Percentiles rank a stretch among this genome's conserved stretches.
phyloP scores from a whole-genome alignment of 176 grass and related monocot species.

The Oryza officinalis region DNA sequence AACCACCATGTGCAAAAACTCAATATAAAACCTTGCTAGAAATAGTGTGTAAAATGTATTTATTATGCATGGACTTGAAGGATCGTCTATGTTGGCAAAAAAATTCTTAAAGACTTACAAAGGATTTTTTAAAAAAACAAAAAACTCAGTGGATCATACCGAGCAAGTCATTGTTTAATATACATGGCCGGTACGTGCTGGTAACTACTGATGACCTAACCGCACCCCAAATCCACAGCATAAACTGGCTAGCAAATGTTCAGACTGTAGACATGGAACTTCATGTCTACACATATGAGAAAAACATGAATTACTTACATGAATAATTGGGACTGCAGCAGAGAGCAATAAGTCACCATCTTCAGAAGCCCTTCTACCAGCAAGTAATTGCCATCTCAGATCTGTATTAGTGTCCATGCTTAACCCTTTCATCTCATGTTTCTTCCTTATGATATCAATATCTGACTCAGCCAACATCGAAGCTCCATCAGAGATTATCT shows the following conservation, averaged over 20 bases:
- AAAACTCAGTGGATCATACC: background rate
- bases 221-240: background rate
- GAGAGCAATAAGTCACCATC: slow-evolving; percentile 66
- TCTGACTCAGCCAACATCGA: slow-evolving; percentile 45
- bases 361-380: slow-evolving; percentile 67
- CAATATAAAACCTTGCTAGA: slow-evolving; percentile 15
- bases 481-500: slow-evolving; percentile 58
- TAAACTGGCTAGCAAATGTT: background rate
- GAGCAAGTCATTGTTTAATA: background rate
- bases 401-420: slow-evolving; percentile 40
- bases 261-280: background rate
- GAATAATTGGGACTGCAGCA: slow-evolving; percentile 78
- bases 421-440: slow-evolving; percentile 52
- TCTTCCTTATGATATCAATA: slow-evolving; percentile 73
- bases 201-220: background rate
- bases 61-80: background rate
- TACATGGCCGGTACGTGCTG: background rate
- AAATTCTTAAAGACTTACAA: background rate
- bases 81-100: background rate
- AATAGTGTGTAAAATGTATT: background rate
- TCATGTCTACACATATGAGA: slow-evolving; percentile 3
- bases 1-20: background rate
- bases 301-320: slow-evolving; percentile 54
- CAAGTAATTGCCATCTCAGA: slow-evolving; percentile 78
- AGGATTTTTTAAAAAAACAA: background rate